Evolutionary conservation across 441 rosid genomes (phyloP).

Genomic region (California macrophylla): DNA sequence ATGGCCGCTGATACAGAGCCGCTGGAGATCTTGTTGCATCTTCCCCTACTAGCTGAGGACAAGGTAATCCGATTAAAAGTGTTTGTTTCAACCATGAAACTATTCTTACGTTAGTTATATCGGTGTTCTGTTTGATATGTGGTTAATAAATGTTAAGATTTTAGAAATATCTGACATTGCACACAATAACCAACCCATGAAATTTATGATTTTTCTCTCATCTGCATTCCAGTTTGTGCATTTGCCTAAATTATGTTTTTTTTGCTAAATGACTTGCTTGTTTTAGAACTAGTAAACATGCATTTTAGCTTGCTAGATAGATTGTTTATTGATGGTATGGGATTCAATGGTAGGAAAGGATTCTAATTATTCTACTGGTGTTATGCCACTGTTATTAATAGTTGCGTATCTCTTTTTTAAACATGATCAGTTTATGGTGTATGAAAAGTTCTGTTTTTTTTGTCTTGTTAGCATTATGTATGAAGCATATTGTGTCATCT

Average conservation of each 20-base stretch:
- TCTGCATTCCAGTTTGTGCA: not conserved
- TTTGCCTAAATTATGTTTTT: not conserved
- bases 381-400: no score
- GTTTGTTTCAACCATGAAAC: not conserved
- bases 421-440: not conserved
- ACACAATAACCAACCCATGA: not conserved
- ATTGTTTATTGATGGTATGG: not conserved
- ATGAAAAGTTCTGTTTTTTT: not conserved
- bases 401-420: no score
- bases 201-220: not conserved
- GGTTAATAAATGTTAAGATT: not conserved
- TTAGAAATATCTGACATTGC: not conserved
- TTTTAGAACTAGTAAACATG: not conserved
- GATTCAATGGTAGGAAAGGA: no score
- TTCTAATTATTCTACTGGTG: no score
- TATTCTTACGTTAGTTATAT: not conserved
- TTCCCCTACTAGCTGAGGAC: constrained; percentile 82
- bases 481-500: no score
- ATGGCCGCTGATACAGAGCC: constrained; percentile 94
- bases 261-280: not conserved
- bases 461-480: not conserved
- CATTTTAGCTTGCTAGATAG: not conserved
- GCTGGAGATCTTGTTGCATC: constrained; percentile 82
- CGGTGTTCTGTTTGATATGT: not conserved
- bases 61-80: constrained; percentile 36